Evolutionary conservation across 139 green algal species (phyloP).

Genomic region (Coelastrella sp.): DNA sequence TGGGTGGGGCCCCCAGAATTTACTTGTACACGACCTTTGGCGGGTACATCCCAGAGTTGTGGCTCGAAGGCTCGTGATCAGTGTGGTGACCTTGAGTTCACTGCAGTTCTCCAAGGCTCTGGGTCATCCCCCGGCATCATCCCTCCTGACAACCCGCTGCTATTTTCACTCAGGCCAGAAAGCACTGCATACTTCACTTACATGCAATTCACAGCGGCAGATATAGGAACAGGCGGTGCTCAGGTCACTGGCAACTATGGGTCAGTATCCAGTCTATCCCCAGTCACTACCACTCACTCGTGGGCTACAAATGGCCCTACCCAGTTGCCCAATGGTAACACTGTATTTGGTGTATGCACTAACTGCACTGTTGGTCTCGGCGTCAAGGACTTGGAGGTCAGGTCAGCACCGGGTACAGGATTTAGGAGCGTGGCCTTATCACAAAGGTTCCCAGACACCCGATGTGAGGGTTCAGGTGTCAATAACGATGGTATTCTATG

Average conservation of each 20-base stretch:
- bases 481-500: conserved; percentile 1
- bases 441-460: not conserved
- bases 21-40: not conserved
- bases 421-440: not conserved
- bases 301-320: conserved; percentile 1
- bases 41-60: not conserved
- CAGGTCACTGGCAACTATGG: not conserved
- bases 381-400: not conserved
- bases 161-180: not conserved
- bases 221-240: conserved; percentile 4
- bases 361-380: not conserved
- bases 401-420: not conserved
- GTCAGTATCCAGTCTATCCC: no score
- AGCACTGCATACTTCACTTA: not conserved
- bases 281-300: not conserved
- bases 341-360: not conserved
- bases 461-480: not conserved
- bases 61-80: not conserved
- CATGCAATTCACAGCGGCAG: not conserved
- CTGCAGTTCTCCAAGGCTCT: not conserved
- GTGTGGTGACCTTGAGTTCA: not conserved
- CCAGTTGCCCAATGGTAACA: not conserved
- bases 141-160: conserved; percentile 2
- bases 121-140: not conserved
- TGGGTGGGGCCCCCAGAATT: not conserved